Evolutionary conservation across 202 grass and related monocot genomes (phyloP).

Genomic region (Setaria italica): DNA sequence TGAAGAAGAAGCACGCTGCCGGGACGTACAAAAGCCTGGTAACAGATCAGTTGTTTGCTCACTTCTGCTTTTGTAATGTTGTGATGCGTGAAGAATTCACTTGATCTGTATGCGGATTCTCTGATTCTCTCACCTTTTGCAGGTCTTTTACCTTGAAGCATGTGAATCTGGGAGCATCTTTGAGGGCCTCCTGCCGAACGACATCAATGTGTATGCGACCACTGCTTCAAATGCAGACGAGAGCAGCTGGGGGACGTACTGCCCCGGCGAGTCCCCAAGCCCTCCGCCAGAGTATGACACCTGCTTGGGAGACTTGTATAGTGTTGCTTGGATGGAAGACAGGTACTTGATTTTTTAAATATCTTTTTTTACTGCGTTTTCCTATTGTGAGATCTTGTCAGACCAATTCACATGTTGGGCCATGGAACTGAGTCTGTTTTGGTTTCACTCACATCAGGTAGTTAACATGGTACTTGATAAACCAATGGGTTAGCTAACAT

Average conservation of each 20-base stretch:
- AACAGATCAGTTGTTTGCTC: conserved; percentile 28
- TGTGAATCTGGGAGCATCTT: conserved; percentile 98
- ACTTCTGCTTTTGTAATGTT: conserved; percentile 25
- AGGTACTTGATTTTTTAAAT: conserved; percentile 51
- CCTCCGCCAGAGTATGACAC: conserved; percentile 85
- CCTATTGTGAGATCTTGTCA: conserved; percentile 7
- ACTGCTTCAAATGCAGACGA: conserved; percentile 94
- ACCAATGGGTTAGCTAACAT: conserved; percentile 1
- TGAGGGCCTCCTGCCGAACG: conserved; percentile 78
- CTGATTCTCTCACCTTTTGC: conserved; percentile 36
- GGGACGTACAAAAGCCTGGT: conserved; percentile 97
- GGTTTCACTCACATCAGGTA: conserved; percentile 18
- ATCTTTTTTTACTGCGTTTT: conserved; percentile 6
- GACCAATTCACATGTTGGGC: conserved; percentile 6
- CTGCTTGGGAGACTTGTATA: conserved; percentile 94
- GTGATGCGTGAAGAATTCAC: conserved; percentile 33
- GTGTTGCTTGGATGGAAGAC: conserved; percentile 98
- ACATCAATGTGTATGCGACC: conserved; percentile 88
- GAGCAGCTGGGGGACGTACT: conserved; percentile 98
- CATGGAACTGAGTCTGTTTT: conserved; percentile 10
- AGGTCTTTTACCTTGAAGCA: conserved; percentile 99
- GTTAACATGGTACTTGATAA: conserved; percentile 32
- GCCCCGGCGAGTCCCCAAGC: conserved; percentile 71
- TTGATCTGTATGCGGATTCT: conserved; percentile 14
- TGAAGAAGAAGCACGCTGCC: conserved; percentile 89